phyloP scores from a whole-genome alignment of 192 early-diverging fungal species.

The Endogone sp. region DNA sequence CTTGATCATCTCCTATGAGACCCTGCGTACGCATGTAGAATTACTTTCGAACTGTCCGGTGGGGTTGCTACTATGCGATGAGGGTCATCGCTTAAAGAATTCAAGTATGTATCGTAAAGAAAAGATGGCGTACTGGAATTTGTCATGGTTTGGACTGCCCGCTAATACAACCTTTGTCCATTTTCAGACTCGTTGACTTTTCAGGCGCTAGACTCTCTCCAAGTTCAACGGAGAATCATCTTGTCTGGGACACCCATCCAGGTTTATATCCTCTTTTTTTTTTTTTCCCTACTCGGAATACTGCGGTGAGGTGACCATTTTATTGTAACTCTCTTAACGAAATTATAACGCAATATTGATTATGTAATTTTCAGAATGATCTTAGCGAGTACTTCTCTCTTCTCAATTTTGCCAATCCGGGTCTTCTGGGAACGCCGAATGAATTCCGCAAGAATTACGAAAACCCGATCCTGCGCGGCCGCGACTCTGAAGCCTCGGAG shows the following conservation, averaged over 20 bases:
- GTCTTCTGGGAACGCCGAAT: slow-evolving; percentile 75
- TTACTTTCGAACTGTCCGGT: slow-evolving; percentile 78
- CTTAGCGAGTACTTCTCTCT: slow-evolving; percentile 91
- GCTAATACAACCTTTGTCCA: background rate
- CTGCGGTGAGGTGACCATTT: no score
- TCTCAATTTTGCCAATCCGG: slow-evolving; percentile 94
- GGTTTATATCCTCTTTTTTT: no score
- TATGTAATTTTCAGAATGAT: slow-evolving; percentile 61
- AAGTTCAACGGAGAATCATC: slow-evolving; percentile 87
- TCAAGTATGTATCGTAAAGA: slow-evolving; percentile 47
- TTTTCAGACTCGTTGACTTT: slow-evolving; percentile 71
- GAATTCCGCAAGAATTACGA: slow-evolving; percentile 95
- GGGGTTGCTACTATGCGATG: slow-evolving; percentile 94
- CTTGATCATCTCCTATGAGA: slow-evolving; percentile 98
- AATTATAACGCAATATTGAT: background rate
- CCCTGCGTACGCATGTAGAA: slow-evolving; percentile 75
- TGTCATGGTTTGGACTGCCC: background rate
- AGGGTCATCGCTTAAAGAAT: slow-evolving; percentile 96
- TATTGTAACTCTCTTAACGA: no score
- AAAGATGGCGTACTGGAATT: background rate
- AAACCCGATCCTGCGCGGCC: slow-evolving; percentile 88
- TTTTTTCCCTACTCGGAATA: no score
- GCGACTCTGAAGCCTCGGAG: slow-evolving; percentile 86
- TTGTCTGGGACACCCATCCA: slow-evolving; percentile 97
- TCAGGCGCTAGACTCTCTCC: slow-evolving; percentile 61